Evolutionary conservation across 179 eudicot species (phyloP).

Genomic region (Actinidia arguta): DNA sequence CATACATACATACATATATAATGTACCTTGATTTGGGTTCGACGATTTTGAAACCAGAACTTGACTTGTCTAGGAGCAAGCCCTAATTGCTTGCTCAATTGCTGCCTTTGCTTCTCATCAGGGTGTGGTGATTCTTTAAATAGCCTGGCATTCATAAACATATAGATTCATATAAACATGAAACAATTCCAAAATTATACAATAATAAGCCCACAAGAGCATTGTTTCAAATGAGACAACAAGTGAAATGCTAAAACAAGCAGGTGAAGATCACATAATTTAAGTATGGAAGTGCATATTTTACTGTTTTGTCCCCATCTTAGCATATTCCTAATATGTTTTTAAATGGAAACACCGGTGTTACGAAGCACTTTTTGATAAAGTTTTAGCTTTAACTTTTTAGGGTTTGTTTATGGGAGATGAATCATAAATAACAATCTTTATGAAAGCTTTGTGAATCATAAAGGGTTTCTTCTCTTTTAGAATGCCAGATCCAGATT

Average conservation of each 20-base stretch:
- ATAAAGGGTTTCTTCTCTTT: background rate
- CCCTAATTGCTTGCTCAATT: constrained; percentile 93
- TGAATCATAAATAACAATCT: background rate
- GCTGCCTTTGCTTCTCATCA: constrained; percentile 99
- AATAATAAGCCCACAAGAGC: background rate
- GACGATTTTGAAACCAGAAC: constrained; percentile 99
- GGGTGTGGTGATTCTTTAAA: constrained; percentile 99
- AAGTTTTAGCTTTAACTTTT: constrained; percentile 12
- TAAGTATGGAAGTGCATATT: background rate
- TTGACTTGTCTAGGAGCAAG: constrained; percentile 98
- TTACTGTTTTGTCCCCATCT: background rate
- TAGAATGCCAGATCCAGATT: background rate
- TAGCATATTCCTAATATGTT: background rate
- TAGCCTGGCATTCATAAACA: constrained; percentile 47
- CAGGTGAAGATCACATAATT: constrained; percentile 11
- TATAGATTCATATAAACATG: background rate
- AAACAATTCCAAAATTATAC: background rate
- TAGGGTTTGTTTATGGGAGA: background rate
- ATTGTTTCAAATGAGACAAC: background rate
- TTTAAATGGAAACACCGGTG: background rate
- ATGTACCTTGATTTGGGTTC: constrained; percentile 94
- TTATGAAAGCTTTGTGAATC: background rate
- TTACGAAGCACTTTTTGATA: background rate
- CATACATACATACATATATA: background rate
- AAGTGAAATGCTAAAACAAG: background rate